phyloP scores from a whole-genome alignment of 148 eudicot genomes.

The Chenopodium quinoa region DNA sequence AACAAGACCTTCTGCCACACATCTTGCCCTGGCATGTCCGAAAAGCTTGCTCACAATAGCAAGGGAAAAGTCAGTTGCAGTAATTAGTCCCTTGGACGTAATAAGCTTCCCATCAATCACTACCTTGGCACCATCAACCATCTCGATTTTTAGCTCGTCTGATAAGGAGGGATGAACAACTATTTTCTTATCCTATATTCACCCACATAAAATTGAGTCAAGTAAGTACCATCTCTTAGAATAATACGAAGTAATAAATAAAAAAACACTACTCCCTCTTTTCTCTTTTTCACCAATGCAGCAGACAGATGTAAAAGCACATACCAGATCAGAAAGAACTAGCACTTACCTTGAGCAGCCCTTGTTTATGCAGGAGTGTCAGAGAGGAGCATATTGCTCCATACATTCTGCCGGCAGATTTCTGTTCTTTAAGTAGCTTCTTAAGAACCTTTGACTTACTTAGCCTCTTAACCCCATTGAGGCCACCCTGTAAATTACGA shows the following conservation, averaged over 20 bases:
- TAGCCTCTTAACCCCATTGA: slow-evolving; percentile 50
- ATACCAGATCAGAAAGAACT: not conserved
- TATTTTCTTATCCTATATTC: slow-evolving; percentile 58
- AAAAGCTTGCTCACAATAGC: slow-evolving; percentile 83
- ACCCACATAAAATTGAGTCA: slow-evolving; percentile 7
- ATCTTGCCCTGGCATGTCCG: slow-evolving; percentile 82
- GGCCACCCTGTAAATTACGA: slow-evolving; percentile 54
- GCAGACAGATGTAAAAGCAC: not conserved
- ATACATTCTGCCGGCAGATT: slow-evolving; percentile 54
- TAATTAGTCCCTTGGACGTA: slow-evolving; percentile 70
- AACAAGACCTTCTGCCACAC: slow-evolving; percentile 94
- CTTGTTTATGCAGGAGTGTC: slow-evolving; percentile 59
- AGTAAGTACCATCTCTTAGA: not conserved
- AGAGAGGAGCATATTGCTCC: slow-evolving; percentile 73
- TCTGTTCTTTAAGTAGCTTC: slow-evolving; percentile 85
- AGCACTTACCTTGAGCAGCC: slow-evolving; percentile 66
- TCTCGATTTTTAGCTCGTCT: slow-evolving; percentile 30
- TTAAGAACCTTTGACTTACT: slow-evolving; percentile 69
- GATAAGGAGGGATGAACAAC: slow-evolving; percentile 51
- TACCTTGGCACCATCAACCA: slow-evolving; percentile 49
- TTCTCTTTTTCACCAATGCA: not conserved
- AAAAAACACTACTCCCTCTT: too few relatives aligned
- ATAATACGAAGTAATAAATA: too few relatives aligned
- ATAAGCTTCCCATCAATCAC: slow-evolving; percentile 87
- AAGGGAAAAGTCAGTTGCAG: slow-evolving; percentile 61